A percentile compares a stretch with the other conserved stretches of the same genome.
These are phyloP conservation scores for Cerrena zonata DNA, from an alignment of 1,284 basidiomycete genomes.

Conservation along the genomic window DNA sequence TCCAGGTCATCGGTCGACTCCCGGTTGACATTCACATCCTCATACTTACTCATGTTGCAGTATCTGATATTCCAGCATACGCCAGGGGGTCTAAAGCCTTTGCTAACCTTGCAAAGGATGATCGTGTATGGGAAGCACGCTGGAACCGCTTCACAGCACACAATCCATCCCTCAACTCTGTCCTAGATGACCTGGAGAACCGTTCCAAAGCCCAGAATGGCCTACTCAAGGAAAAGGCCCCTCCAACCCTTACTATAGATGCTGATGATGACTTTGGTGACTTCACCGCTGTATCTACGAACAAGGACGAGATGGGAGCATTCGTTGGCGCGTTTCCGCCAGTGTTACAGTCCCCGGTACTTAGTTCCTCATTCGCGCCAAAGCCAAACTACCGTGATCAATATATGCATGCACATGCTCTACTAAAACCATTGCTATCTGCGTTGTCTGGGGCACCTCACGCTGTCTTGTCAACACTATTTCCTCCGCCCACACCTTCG, in stretches of 20 bases:
- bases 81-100: constrained; percentile 63
- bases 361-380: constrained; percentile 13
- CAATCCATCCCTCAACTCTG: constrained; percentile 35
- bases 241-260: constrained; percentile 53
- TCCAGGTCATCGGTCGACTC: constrained; percentile 63
- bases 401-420: constrained; percentile 60
- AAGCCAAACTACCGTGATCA: constrained; percentile 39
- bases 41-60: constrained; percentile 65
- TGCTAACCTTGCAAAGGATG: constrained; percentile 59
- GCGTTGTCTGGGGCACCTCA: constrained; percentile 52
- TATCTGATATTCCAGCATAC: constrained; percentile 76
- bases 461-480: constrained; percentile 50
- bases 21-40: constrained; percentile 73
- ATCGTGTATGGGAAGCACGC: constrained; percentile 68
- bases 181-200: constrained; percentile 61
- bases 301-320: constrained; percentile 47
- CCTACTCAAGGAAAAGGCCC: constrained; percentile 34
- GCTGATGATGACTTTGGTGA: constrained; percentile 85
- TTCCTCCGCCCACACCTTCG: constrained; percentile 34
- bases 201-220: constrained; percentile 32
- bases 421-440: constrained; percentile 56
- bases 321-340: constrained; percentile 40
- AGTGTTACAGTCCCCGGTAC: constrained; percentile 13
- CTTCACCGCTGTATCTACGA: constrained; percentile 52
- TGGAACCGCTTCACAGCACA: constrained; percentile 61